Conservation (phyloP, 371 early-diverging fungal species). For the Mortierella sp. region DNA sequence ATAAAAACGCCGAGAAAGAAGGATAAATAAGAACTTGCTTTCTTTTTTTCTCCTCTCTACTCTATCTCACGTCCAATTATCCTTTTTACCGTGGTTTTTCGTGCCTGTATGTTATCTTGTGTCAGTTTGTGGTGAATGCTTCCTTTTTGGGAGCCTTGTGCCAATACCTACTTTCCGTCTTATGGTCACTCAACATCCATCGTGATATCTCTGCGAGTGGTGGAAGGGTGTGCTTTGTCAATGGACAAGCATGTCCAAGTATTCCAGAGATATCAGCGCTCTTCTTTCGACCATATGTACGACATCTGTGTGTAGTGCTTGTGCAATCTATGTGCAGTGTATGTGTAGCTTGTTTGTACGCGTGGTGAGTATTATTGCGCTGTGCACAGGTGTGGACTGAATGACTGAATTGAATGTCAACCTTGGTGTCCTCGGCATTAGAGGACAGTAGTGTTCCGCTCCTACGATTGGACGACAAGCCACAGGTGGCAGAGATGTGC, state of each 20-base stretch:
- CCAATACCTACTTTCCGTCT: background rate
- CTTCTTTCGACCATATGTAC: no score
- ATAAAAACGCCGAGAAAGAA: slow-evolving; percentile 19
- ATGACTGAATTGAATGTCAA: no score
- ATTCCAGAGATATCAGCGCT: no score
- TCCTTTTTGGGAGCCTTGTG: background rate
- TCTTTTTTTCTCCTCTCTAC: slow-evolving; percentile 16
- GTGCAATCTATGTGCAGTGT: no score
- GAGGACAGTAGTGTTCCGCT: background rate
- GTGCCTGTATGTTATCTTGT: background rate
- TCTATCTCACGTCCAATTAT: slow-evolving; percentile 12
- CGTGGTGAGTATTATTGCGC: background rate
- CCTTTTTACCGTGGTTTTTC: background rate
- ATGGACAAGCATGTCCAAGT: no score
- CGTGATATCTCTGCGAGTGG: no score
- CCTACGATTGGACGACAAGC: background rate
- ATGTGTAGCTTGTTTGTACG: no score
- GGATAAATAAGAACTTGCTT: slow-evolving; percentile 7
- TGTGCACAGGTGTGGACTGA: background rate
- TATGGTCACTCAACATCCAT: no score
- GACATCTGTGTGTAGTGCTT: no score
- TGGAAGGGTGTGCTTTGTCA: no score
- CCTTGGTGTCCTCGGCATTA: no score
- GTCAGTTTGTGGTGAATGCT: background rate
- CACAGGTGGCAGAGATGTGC: background rate